Evolutionary conservation across 805 yeast genomes (phyloP).

Genomic region (Scheffersomyces coipomensis): DNA sequence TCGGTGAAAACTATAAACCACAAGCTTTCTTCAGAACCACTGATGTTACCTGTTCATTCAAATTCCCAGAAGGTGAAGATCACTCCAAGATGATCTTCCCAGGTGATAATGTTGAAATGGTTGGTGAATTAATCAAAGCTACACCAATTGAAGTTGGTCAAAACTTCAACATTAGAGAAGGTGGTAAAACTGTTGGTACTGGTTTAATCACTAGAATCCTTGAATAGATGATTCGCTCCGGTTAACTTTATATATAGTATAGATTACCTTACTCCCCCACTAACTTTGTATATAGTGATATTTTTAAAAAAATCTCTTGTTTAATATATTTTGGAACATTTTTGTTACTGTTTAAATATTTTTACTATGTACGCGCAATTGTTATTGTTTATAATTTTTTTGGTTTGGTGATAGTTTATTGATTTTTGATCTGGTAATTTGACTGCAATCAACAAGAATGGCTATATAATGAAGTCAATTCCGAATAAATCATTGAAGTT

Average conservation of each 20-base stretch:
- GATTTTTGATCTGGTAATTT: too few species aligned
- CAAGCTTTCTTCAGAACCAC: constrained; percentile 96
- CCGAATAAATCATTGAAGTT: constrained; percentile 8
- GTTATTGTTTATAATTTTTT: too few species aligned
- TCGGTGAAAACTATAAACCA: constrained; percentile 96
- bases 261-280: background rate
- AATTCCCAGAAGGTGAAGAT: constrained; percentile 84
- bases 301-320: too few species aligned
- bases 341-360: too few species aligned
- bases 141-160: constrained; percentile 95
- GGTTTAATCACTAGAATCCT: constrained; percentile 93
- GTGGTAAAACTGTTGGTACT: constrained; percentile 98
- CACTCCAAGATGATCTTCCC: constrained; percentile 91
- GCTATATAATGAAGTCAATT: background rate
- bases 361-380: too few species aligned
- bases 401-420: too few species aligned
- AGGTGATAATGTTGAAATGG: constrained; percentile 98
- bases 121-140: constrained; percentile 83
- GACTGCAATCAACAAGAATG: too few species aligned
- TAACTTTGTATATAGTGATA: background rate
- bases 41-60: constrained; percentile 86
- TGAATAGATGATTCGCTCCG: constrained; percentile 40
- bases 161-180: constrained; percentile 99
- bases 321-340: too few species aligned
- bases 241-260: background rate